Base-by-base conservation (phyloP, 345 rosid genomes). In the Lepidium sativum region DNA sequence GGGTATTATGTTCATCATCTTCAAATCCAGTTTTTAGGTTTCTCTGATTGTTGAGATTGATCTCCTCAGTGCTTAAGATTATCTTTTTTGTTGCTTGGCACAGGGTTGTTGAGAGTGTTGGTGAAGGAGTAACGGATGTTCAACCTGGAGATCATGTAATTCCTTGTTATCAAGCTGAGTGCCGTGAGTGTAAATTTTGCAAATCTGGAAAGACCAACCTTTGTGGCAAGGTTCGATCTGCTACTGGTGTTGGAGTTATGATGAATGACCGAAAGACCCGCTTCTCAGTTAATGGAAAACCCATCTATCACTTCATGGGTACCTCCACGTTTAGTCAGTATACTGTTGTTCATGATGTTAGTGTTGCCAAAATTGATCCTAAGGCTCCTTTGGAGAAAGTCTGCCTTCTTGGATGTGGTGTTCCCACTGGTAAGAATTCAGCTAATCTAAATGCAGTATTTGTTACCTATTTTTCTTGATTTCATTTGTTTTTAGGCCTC, bases 321-420 rank as follows among this genome's bases (percentile, higher is more conserved):
- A 91, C 96, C 69, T 95, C 99, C 2, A 95, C 99, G 13, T 91
- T 95, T 73, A 91, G 97, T 79, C 94, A 95, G 76, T 95, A 91
- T 65, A 91, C 99, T 1, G 97, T 95, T 49, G 97, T 91, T 16
- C 99, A 95, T 77, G 95, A 91, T 73, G 96, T 95, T 45, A 95
- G 99, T 52, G 99, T 95, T 42, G 99, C 99, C 3, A 95, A 91
- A 78, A 75, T 95, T 41, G 95, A 95, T 68, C 94, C 94, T 17
- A 35, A 71, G 41, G 99, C 99, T 76, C 99, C 97, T 60, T 70
- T 95, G 81, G 96, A 95, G 0, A 95, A 91, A 87, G 97, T 95
- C 3, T 88, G 97, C 81, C 99, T 95, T 70, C 97, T 95, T 78
- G 99, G 97, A 4, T 91, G 99, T 83, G 99, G 99, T 80, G 92